phyloP scores from a whole-genome alignment of 2,329 filamentous ascomycete species.

The Fusarium mangiferae region DNA sequence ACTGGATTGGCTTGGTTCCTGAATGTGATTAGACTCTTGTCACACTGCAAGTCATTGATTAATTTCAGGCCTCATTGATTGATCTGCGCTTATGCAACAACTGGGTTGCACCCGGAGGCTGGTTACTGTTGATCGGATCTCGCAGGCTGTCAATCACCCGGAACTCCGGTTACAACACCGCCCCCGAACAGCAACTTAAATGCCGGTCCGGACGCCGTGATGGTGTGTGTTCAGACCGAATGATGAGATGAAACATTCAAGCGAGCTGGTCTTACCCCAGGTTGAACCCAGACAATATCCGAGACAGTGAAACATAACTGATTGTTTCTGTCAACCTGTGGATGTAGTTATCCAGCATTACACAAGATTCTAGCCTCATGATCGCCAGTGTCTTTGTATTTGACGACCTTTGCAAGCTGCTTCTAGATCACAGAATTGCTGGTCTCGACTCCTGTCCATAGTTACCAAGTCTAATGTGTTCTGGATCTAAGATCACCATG shows the following conservation, averaged over 20 bases:
- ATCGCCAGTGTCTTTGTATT: neutral
- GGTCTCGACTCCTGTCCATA: neutral
- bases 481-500: neutral
- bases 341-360: neutral
- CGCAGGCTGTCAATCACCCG: neutral
- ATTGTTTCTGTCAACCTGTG: neutral
- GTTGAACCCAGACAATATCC: neutral
- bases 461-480: neutral
- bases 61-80: neutral
- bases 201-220: constrained; percentile 9
- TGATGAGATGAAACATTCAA: constrained; percentile 6
- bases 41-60: neutral
- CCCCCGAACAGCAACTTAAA: neutral
- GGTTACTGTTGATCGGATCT: neutral
- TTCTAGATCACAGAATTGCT: neutral
- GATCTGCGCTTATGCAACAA: constrained; percentile 19
- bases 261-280: constrained; percentile 2
- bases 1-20: neutral
- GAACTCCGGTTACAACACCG: neutral
- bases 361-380: neutral
- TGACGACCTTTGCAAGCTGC: neutral
- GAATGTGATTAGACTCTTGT: neutral
- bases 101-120: neutral
- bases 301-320: neutral
- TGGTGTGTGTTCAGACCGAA: neutral